A percentile compares a stretch with the other conserved stretches of the same genome.
phyloP scores from a whole-genome alignment of 2,329 filamentous ascomycete genomes.

The Sporothrix luriei region DNA sequence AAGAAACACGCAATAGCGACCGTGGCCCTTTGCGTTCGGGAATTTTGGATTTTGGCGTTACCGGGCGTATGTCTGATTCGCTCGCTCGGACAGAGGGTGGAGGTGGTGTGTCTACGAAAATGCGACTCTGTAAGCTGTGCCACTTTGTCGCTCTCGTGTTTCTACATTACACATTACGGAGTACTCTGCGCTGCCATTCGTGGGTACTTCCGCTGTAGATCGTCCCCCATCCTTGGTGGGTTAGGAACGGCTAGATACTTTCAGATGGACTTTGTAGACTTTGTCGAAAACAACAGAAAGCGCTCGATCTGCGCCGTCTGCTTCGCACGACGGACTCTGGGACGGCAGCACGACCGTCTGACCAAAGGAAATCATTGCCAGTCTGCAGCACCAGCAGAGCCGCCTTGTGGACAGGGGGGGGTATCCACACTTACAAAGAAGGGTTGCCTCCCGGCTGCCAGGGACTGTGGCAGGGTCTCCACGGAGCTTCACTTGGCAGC shows the following conservation, averaged over 20 bases:
- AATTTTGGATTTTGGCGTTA: not conserved
- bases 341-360: no score
- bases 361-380: not conserved
- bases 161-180: no score
- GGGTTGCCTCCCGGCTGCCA: constrained; percentile 23
- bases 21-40: not conserved
- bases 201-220: constrained; percentile 1
- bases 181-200: not conserved
- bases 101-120: not conserved
- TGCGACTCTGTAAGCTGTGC: not conserved
- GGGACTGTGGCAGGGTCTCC: not conserved
- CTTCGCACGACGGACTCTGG: no score
- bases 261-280: no score
- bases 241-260: not conserved
- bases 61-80: not conserved
- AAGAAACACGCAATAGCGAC: no score
- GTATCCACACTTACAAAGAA: not conserved
- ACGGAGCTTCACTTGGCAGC: not conserved
- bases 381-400: constrained; percentile 12
- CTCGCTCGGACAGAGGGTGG: not conserved
- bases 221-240: not conserved
- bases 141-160: not conserved
- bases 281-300: not conserved
- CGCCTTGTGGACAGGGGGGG: constrained; percentile 8
- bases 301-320: no score